A percentile compares a stretch with the other conserved stretches of the same genome.
Evolutionary conservation across 2,329 filamentous ascomycete species (phyloP).

Genomic region (Aspergillus clavatus): DNA sequence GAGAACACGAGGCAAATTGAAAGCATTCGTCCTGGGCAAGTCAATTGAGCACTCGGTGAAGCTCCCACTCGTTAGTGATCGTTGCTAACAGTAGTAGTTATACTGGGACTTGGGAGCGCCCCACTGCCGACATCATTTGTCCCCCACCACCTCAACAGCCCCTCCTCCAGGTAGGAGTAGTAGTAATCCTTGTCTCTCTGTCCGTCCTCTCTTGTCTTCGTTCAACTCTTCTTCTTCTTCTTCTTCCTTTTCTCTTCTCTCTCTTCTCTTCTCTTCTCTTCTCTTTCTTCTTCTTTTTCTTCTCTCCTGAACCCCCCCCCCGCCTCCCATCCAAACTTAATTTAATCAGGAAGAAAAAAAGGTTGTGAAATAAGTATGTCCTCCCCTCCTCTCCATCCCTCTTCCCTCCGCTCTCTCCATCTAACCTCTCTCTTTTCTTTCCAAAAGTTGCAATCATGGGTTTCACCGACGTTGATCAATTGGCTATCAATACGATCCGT

Average conservation of each 20-base stretch:
- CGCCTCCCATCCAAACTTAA: conserved; percentile 3
- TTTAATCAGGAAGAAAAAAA: conserved; percentile 7
- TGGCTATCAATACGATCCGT: conserved; percentile 98
- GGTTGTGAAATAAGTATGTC: conserved; percentile 10
- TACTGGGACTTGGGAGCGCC: too few relatives aligned
- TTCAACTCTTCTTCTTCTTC: conserved; percentile 4
- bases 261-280: conserved; percentile 17
- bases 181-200: too few relatives aligned
- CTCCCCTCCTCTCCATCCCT: background rate
- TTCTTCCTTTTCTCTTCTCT: conserved; percentile 8
- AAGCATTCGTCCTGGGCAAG: background rate
- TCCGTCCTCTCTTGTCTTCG: conserved; percentile 9
- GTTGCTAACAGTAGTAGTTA: too few relatives aligned
- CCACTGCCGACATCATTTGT: conserved; percentile 8
- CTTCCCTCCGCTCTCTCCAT: conserved; percentile 8
- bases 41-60: background rate
- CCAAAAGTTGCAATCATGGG: conserved; percentile 66
- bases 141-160: background rate
- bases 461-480: conserved; percentile 80
- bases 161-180: too few relatives aligned
- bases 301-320: conserved; percentile 15
- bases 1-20: too few relatives aligned
- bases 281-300: conserved; percentile 18
- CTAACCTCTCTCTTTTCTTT: conserved; percentile 16
- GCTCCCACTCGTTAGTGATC: too few relatives aligned